A percentile compares a stretch with the other conserved stretches of the same genome.
Conservation (phyloP, 306 rosid species). For the Glycine latifolia region DNA sequence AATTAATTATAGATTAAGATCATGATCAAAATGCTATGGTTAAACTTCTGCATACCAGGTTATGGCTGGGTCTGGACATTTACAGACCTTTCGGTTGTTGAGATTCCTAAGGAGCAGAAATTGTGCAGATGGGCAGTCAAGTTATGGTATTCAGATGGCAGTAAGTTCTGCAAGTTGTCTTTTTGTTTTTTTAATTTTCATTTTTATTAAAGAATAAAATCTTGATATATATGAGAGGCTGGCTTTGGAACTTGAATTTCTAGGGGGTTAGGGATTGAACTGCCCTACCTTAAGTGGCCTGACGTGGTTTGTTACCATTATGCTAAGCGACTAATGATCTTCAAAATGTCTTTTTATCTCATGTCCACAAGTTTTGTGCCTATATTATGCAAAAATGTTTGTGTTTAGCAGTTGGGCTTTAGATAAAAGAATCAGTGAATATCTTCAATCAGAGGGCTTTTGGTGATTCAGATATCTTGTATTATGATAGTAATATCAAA, state of each 20-base stretch:
- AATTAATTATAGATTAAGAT: constrained; percentile 31
- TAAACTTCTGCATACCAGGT: constrained; percentile 66
- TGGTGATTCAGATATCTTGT: constrained; percentile 18
- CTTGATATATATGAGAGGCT: constrained; percentile 9
- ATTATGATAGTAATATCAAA: constrained; percentile 17
- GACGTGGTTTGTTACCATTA: neutral
- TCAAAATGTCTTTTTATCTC: neutral
- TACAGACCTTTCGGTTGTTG: constrained; percentile 83
- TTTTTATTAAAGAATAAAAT: neutral
- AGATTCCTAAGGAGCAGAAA: constrained; percentile 92
- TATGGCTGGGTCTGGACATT: constrained; percentile 99
- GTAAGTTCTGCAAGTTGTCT: constrained; percentile 63
- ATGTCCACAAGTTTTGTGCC: neutral
- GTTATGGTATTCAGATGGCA: constrained; percentile 95
- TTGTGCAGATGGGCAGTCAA: constrained; percentile 89
- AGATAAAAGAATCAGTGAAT: neutral
- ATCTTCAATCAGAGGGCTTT: neutral
- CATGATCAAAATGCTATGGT: constrained; percentile 36
- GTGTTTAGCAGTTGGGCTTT: constrained; percentile 5
- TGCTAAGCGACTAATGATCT: neutral
- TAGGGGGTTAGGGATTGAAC: neutral
- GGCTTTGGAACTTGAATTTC: constrained; percentile 23
- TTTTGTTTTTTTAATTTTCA: neutral
- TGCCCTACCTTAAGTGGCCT: neutral
- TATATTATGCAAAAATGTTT: neutral